These are phyloP conservation scores for Schrenkiella parvula DNA, from an alignment of 345 rosid genomes.

Conservation along the genomic window DNA sequence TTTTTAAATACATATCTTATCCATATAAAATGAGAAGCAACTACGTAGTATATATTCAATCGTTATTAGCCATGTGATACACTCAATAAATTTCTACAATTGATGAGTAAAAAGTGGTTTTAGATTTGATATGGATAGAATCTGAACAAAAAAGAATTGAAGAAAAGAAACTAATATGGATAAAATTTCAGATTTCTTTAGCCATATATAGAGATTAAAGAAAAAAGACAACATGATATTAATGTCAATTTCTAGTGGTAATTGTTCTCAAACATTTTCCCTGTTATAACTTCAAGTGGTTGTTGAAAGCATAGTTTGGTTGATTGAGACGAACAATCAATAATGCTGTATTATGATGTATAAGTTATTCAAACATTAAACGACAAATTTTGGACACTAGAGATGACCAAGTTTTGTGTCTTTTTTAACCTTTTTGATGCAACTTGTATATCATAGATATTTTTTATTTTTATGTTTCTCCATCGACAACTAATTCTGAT, in stretches of 20 bases:
- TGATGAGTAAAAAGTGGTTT: no score
- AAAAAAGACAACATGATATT: no score
- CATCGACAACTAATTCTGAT: background rate
- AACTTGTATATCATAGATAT: conserved; percentile 15
- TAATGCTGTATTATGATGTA: conserved; percentile 13
- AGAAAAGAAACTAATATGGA: background rate
- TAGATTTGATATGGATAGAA: background rate
- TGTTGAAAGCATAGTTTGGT: conserved; percentile 19
- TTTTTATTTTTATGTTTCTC: background rate
- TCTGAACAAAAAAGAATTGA: background rate
- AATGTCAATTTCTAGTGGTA: background rate
- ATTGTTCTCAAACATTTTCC: conserved; percentile 3
- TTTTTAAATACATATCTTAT: no score
- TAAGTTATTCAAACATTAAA: conserved; percentile 5
- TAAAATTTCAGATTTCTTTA: background rate
- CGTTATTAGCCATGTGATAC: no score
- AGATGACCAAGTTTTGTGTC: conserved; percentile 20
- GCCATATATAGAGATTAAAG: background rate
- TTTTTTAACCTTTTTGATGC: conserved; percentile 21
- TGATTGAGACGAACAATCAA: conserved; percentile 21
- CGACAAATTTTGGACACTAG: conserved; percentile 12
- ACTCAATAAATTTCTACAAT: background rate
- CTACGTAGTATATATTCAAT: no score
- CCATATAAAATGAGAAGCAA: no score
- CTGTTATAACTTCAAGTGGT: conserved; percentile 14